These are phyloP conservation scores for Cytospora piceicola DNA, from an alignment of 2,329 filamentous ascomycete species.

Conservation along the genomic window DNA sequence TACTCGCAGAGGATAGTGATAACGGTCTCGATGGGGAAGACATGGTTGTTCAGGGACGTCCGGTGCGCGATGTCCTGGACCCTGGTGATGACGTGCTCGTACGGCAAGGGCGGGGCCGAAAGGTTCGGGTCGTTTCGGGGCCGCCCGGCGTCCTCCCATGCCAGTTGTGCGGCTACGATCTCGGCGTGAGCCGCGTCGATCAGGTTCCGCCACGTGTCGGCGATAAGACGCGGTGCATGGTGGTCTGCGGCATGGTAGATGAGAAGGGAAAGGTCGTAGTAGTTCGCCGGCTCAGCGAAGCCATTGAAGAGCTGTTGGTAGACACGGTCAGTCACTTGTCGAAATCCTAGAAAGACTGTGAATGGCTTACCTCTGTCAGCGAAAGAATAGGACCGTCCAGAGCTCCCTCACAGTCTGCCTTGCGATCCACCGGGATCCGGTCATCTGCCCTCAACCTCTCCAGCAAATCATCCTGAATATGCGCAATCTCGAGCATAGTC, in stretches of 20 bases:
- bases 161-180: conserved; percentile 44
- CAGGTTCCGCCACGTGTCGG: conserved; percentile 80
- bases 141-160: conserved; percentile 47
- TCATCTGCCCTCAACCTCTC: conserved; percentile 75
- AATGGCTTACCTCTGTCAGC: conserved; percentile 72
- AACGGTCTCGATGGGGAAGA: conserved; percentile 66
- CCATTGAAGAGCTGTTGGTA: conserved; percentile 78
- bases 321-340: neutral
- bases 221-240: conserved; percentile 83
- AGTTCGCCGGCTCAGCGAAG: conserved; percentile 83
- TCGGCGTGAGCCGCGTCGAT: conserved; percentile 72
- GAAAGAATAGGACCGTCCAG: conserved; percentile 79
- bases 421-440: conserved; percentile 67
- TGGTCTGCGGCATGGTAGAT: conserved; percentile 94
- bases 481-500: conserved; percentile 87
- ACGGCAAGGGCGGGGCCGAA: conserved; percentile 59
- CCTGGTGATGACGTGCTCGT: conserved; percentile 69
- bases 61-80: conserved; percentile 68
- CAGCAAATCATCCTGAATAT: conserved; percentile 91
- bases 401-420: conserved; percentile 64
- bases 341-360: conserved; percentile 8
- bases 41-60: conserved; percentile 66
- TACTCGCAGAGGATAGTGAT: conserved; percentile 68
- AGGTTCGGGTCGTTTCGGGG: conserved; percentile 40
- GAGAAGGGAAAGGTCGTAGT: conserved; percentile 90